Evolutionary conservation across 73 alveolate genomes (phyloP), one percentile per base, ranked within the genome.

Genomic region (Paramecium sonneborni): DNA sequence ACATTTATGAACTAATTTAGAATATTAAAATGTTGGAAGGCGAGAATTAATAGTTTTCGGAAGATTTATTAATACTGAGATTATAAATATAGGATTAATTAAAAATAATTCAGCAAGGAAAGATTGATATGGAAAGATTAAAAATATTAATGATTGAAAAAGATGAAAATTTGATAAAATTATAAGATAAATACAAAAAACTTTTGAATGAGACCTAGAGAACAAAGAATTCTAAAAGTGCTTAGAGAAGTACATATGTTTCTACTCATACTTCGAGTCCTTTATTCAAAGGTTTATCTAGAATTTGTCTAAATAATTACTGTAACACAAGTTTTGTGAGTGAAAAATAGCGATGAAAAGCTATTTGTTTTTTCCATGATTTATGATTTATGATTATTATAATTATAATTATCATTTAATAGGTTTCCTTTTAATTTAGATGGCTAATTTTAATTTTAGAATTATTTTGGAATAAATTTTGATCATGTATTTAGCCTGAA

Each of bases 401-500:
- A n/a, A 46, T 46, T 46, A 0, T 46, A 46, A 46, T 46, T 46
- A 14, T 46, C 24, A 46, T 12, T 12, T 0, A 43, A 9, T 3
- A 43, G 14, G n/a, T 43, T 43, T 15, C 57, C n/a, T 23, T 28
- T 62, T 62, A 12, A 32, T 46, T 62, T 62, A 30, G 5, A 62
- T 32, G 14, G 44, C 52, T 32, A 62, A 62, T 62, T 62, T 62
- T 62, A 62, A 26, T 62, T 62, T 62, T 62, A 23, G 24, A 30
- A 62, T 62, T 62, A 43, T 32, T 11, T 62, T 62, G 4, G 48
- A 62, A 23, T 24, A 41, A 43, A 79, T 41, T 20, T 79, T 74
- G 4, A 79, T 39, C 21, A 79, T 79, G 28, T 76, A 79, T 79
- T 34, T 79, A 79, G 1, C 90, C 90, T 11, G 90, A 26, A 7